Evolutionary conservation across 169 alveolate genomes (phyloP), one percentile per base, ranked within the genome.

Genomic region (Cryptosporidium viatorum): DNA sequence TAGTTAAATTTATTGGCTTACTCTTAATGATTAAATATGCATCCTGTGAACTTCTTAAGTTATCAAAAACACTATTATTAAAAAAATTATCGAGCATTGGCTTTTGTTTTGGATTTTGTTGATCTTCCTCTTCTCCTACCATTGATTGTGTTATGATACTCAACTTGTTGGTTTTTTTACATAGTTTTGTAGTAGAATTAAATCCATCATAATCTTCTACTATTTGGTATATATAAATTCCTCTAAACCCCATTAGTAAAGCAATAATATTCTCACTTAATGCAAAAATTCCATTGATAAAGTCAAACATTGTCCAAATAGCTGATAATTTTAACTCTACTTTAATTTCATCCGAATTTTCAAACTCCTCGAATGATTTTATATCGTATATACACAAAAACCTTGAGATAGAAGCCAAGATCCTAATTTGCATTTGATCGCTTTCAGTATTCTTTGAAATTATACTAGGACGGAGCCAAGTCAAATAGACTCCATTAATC

Each of bases 391-490:
- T 62, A 23, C 73, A 80, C 10, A 80, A 10, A 50, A 37, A 80
- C 33, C 68, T 62, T 9, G 55, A 43, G 37, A 80, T 37, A 6
- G 89, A 60, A n/a, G 70, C 65, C 16, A 80, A 23, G 16, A 80
- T 41, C 31, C 67, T 37, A 26, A 65, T 48, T 9, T 33, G 60
- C 26, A 55, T 26, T 3, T 35, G 43, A 3, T 18, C 18, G 14
- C 29, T n/a, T 10, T 73, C 39, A 16, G 29, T 33, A n/a, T 59
- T 69, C 16, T 23, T 51, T 16, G 68, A 73, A 12, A 80, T 10
- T 18, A 41, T 33, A 33, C 43, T 80, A n/a, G 89, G 89, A 35
- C 89, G 52, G 33, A 80, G 65, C 89, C 89, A 80, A 50, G 48
- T 37, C 21, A 55, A 59, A 62, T 80, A 31, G 3, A 80, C 59